Percentiles rank a stretch among this genome's conserved stretches.
Conservation (phyloP, 805 yeast genomes). For the Wickerhamomyces sydowiorum region DNA sequence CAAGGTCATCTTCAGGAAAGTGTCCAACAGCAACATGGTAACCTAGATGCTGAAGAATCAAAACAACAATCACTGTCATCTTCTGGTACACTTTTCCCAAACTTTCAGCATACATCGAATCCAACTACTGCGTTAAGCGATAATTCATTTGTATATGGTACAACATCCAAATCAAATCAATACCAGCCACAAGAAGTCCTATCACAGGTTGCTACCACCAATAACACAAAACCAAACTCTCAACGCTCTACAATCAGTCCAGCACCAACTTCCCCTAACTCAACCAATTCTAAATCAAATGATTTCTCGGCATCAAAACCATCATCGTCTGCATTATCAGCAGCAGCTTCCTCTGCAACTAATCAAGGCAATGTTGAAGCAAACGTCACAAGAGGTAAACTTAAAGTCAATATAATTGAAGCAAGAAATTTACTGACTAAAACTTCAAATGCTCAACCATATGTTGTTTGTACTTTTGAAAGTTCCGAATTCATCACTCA, state of each 20-base stretch:
- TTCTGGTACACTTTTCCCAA: slow-evolving; percentile 23
- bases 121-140: slow-evolving; percentile 69
- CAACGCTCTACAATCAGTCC: slow-evolving; percentile 14
- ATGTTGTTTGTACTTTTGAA: slow-evolving; percentile 88
- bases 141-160: slow-evolving; percentile 62
- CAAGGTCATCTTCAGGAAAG: neutral
- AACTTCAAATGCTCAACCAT: slow-evolving; percentile 59
- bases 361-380: neutral
- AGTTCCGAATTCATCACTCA: slow-evolving; percentile 85
- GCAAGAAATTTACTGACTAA: slow-evolving; percentile 64
- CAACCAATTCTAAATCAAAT: slow-evolving; percentile 4
- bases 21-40: slow-evolving; percentile 7
- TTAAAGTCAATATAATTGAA: slow-evolving; percentile 74
- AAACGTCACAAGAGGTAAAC: slow-evolving; percentile 74
- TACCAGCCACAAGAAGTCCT: slow-evolving; percentile 29
- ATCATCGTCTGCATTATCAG: slow-evolving; percentile 11
- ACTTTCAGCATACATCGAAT: slow-evolving; percentile 42
- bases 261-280: slow-evolving; percentile 3
- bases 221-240: slow-evolving; percentile 14
- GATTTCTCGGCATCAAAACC: slow-evolving; percentile 7
- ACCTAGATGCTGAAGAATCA: slow-evolving; percentile 3
- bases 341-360: slow-evolving; percentile 9
- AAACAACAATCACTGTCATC: slow-evolving; percentile 2
- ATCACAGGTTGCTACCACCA: slow-evolving; percentile 24
- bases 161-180: slow-evolving; percentile 41